Evolutionary conservation across 2,329 filamentous ascomycete genomes (phyloP), one percentile per base, ranked within the genome.

Genomic region (Exophiala viscosa): DNA sequence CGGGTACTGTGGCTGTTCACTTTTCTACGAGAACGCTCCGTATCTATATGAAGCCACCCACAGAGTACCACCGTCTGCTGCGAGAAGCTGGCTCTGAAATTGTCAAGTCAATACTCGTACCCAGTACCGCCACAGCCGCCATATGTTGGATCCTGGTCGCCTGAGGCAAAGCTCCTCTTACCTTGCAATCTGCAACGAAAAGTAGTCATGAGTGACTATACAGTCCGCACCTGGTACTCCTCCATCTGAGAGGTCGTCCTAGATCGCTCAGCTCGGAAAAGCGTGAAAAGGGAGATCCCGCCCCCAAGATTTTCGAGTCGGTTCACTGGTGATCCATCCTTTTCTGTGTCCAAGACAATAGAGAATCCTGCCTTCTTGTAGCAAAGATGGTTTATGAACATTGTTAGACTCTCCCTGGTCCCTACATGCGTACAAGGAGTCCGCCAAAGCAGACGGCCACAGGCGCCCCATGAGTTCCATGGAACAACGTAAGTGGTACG

Each of bases 201-300:
- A 18, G n/a, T 10, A 40, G 38, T 18, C 38, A 18, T 9, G 10
- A 11, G 38, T 40, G 14, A 18, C 17, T n/a, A 40, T 40, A n/a
- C 7, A 40, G 4, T 18, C 38, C 7, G 15, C 20, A 9, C 14
- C 4, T 5, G 38, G 8, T 18, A 40, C 4, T 14, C 15, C 20
- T 15, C 20, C 11, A 18, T 41, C n/a, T 51, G 40, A 33, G 8
- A 20, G 28, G 34, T 14, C 23, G 15, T 17, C 45, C 44, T 47
- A 49, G 54, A 46, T 50, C 42, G 36, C 38, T 47, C 38, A 43
- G 43, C 47, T 41, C 47, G 49, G 45, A 38, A 46, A 52, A 32
- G 44, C 28, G 48, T 36, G 28, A 36, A 50, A 50, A 45, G 48
- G 51, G 49, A 46, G 51, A 40, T 50, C 34, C 45, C 52, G 52